A percentile compares a stretch with the other conserved stretches of the same genome.
Evolutionary conservation across 768 basidiomycete species (phyloP).

Genomic region (Pisolithus orientalis): DNA sequence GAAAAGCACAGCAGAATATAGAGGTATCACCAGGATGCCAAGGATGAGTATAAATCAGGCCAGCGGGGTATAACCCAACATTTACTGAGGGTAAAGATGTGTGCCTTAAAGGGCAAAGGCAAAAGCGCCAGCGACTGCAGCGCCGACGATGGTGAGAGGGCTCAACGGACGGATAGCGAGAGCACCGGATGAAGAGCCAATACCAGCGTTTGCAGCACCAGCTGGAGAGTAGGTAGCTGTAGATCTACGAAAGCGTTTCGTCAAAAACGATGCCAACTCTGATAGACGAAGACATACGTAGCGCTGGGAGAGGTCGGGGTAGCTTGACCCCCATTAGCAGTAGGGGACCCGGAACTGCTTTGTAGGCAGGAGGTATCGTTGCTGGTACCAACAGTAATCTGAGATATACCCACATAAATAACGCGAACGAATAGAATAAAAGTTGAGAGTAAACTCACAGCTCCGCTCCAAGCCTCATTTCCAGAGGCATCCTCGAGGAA

Average conservation of each 20-base stretch:
- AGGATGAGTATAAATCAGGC: constrained; percentile 21
- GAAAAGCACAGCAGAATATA: background rate
- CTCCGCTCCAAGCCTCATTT: constrained; percentile 62
- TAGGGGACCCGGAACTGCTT: background rate
- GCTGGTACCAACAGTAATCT: constrained; percentile 34
- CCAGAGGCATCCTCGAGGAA: constrained; percentile 47
- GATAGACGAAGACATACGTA: constrained; percentile 1
- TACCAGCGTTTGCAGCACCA: constrained; percentile 32
- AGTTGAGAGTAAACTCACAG: constrained; percentile 34
- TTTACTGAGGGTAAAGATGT: constrained; percentile 34
- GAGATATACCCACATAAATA: background rate
- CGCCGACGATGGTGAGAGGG: constrained; percentile 16
- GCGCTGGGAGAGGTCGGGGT: background rate
- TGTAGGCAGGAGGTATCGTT: constrained; percentile 34
- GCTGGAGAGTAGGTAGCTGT: constrained; percentile 10
- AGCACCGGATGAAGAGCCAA: constrained; percentile 17
- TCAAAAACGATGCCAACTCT: background rate
- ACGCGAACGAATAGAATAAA: background rate
- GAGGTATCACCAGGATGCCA: constrained; percentile 20
- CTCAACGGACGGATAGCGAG: constrained; percentile 18
- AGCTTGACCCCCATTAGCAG: constrained; percentile 13
- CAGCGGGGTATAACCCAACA: constrained; percentile 33
- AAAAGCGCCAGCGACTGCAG: constrained; percentile 13
- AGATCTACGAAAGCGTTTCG: background rate
- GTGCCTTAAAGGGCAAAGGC: constrained; percentile 19